These are phyloP conservation scores for Globisporangium iwayamae DNA, from an alignment of 352 stramenopile genomes.

Conservation along the genomic window DNA sequence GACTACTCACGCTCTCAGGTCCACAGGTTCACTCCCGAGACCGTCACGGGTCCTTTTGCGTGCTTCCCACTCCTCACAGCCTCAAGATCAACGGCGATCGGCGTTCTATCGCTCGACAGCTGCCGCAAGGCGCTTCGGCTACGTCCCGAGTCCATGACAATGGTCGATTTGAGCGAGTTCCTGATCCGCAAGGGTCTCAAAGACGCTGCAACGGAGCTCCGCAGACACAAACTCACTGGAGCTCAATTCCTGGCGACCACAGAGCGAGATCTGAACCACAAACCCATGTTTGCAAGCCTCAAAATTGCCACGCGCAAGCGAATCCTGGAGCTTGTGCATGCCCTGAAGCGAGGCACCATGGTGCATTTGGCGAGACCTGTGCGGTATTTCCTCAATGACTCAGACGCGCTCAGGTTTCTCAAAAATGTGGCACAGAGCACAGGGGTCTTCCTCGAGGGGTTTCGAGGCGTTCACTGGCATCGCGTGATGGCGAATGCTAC, in stretches of 20 bases:
- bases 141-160: constrained; percentile 59
- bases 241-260: constrained; percentile 41
- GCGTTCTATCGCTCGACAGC: constrained; percentile 54
- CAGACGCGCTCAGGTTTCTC: constrained; percentile 52
- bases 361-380: constrained; percentile 36
- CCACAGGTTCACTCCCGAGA: constrained; percentile 20
- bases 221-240: constrained; percentile 36
- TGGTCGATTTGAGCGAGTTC: constrained; percentile 40
- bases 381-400: constrained; percentile 46
- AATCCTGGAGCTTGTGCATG: constrained; percentile 47
- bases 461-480: constrained; percentile 53
- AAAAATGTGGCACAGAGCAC: constrained; percentile 31
- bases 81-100: constrained; percentile 22
- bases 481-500: constrained; percentile 42
- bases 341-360: constrained; percentile 33
- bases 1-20: constrained; percentile 15
- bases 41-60: constrained; percentile 39
- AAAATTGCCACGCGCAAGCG: constrained; percentile 54
- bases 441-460: constrained; percentile 43
- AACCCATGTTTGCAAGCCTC: constrained; percentile 40
- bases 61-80: constrained; percentile 43
- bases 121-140: constrained; percentile 45
- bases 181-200: constrained; percentile 46
- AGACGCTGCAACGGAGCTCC: constrained; percentile 45
- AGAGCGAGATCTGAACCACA: constrained; percentile 49